Percentiles rank a stretch among this genome's conserved stretches.
phyloP scores from a whole-genome alignment of 805 yeast species.

The Metschnikowia proteae region DNA sequence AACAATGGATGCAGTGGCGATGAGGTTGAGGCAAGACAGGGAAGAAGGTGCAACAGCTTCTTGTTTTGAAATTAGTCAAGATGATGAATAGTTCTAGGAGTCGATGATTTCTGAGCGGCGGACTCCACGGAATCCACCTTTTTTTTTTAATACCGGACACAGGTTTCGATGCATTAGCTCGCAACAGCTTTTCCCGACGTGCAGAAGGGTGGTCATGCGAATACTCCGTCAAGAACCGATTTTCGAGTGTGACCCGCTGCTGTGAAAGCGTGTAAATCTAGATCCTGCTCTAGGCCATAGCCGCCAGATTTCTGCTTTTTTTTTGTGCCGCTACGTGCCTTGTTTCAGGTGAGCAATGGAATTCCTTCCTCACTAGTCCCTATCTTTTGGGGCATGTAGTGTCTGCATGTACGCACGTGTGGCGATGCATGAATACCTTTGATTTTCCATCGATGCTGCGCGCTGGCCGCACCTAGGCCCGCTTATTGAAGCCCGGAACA shows the following conservation, averaged over 20 bases:
- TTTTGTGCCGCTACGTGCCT: no score
- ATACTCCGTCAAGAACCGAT: background rate
- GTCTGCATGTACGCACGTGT: background rate
- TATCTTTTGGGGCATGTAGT: no score
- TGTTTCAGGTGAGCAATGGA: no score
- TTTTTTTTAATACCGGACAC: background rate
- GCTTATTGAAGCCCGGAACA: background rate
- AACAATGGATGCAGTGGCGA: background rate
- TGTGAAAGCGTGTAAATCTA: no score
- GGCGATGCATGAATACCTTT: background rate
- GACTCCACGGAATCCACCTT: background rate
- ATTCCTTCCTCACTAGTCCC: no score
- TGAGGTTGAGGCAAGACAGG: background rate
- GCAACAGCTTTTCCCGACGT: conserved; percentile 4
- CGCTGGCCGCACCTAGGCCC: background rate
- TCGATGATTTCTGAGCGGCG: background rate
- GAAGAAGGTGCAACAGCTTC: background rate
- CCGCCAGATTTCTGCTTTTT: no score
- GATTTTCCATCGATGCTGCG: background rate
- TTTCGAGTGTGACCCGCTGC: background rate
- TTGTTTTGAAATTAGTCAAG: background rate
- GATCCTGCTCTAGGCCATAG: background rate
- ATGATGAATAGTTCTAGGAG: background rate
- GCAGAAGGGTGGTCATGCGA: background rate
- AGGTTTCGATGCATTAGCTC: conserved; percentile 5